Evolutionary conservation across 2,329 filamentous ascomycete species (phyloP).

Genomic region (Paraconiothyrium brasiliense): DNA sequence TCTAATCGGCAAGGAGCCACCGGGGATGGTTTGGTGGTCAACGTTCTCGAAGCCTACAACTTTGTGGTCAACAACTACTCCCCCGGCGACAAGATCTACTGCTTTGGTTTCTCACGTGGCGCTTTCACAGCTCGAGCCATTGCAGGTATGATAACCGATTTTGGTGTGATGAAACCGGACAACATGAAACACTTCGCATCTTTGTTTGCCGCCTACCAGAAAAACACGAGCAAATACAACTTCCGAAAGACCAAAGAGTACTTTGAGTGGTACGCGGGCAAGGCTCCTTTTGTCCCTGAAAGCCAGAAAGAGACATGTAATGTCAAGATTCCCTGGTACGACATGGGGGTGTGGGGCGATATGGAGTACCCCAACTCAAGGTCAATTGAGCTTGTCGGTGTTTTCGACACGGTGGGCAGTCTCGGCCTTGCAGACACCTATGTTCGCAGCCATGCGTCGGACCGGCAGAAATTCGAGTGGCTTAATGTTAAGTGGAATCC

Average conservation of each 20-base stretch:
- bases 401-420: conserved; percentile 1
- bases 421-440: not conserved
- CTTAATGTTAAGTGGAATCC: too few relatives aligned
- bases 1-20: conserved; percentile 24
- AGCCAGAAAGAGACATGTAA: not conserved
- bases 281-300: conserved; percentile 3
- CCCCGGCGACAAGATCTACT: conserved; percentile 53
- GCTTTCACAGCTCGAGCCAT: conserved; percentile 3
- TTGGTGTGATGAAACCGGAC: not conserved
- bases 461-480: too few relatives aligned
- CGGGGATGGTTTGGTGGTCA: conserved; percentile 45
- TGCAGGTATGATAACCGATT: not conserved
- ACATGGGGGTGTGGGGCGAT: not conserved
- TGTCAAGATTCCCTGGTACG: conserved; percentile 1
- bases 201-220: conserved; percentile 2
- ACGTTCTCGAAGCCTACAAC: conserved; percentile 70
- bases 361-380: conserved; percentile 1
- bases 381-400: conserved; percentile 3
- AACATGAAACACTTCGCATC: not conserved
- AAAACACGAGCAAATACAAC: conserved; percentile 1
- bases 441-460: not conserved
- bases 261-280: conserved; percentile 1
- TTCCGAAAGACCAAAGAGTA: conserved; percentile 3
- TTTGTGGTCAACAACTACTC: conserved; percentile 63
- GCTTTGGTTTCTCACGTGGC: conserved; percentile 53